phyloP scores from a whole-genome alignment of 805 yeast genomes.

The Candida orba region DNA sequence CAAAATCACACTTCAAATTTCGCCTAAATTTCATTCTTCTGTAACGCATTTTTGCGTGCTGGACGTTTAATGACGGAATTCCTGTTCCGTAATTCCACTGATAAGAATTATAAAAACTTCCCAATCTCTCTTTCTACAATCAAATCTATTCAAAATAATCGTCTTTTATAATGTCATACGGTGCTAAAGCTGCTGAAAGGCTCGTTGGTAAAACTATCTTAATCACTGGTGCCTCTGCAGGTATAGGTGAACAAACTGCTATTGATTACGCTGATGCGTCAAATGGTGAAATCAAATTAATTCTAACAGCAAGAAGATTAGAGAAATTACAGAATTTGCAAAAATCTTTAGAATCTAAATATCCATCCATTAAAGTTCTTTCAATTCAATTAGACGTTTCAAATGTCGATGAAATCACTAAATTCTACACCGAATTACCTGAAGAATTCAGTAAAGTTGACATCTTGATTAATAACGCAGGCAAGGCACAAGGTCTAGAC shows the following conservation, averaged over 20 bases:
- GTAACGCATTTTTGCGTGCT: too few relatives aligned
- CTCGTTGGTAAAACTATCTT: conserved; percentile 71
- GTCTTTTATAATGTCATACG: conserved; percentile 50
- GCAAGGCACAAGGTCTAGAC: conserved; percentile 76
- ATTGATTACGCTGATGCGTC: conserved; percentile 73
- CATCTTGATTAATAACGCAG: conserved; percentile 65
- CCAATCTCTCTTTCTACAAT: neutral
- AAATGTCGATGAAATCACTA: conserved; percentile 40
- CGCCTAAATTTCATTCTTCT: too few relatives aligned
- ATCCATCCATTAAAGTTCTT: conserved; percentile 38
- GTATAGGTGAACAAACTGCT: conserved; percentile 93
- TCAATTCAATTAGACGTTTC: conserved; percentile 52
- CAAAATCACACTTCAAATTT: too few relatives aligned
- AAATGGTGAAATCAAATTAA: conserved; percentile 59
- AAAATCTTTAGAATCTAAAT: conserved; percentile 37
- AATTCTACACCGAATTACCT: conserved; percentile 48
- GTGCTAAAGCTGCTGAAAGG: conserved; percentile 70
- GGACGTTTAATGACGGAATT: too few relatives aligned
- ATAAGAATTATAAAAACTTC: neutral
- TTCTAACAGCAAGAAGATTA: conserved; percentile 72
- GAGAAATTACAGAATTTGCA: conserved; percentile 50
- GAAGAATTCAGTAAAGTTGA: conserved; percentile 54
- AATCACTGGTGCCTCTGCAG: conserved; percentile 96
- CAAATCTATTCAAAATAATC: neutral
- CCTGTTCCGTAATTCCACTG: neutral